Percentiles rank a stretch among this genome's conserved stretches.
phyloP scores from a whole-genome alignment of 805 yeast species.

The Zygotorulaspora chibaensis region DNA sequence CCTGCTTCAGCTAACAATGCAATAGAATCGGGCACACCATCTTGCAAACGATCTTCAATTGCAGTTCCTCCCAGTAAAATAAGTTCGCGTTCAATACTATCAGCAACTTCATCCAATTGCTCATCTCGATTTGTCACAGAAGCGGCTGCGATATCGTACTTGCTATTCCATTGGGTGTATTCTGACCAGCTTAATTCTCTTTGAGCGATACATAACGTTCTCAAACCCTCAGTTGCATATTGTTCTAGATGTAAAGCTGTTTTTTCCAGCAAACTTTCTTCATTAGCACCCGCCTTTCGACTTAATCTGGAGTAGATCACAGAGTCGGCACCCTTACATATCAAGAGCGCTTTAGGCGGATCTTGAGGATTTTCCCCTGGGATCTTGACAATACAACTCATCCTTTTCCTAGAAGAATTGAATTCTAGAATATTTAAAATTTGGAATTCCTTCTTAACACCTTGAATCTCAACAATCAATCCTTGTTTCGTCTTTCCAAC shows the following conservation, averaged over 20 bases:
- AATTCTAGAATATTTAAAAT: constrained; percentile 68
- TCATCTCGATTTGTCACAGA: constrained; percentile 63
- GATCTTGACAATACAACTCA: constrained; percentile 75
- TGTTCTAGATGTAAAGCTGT: constrained; percentile 75
- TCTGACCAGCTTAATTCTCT: constrained; percentile 59
- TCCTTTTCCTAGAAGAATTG: constrained; percentile 81
- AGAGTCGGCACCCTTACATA: constrained; percentile 85
- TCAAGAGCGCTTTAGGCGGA: constrained; percentile 56
- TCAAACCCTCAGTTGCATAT: constrained; percentile 76
- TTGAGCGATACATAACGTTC: constrained; percentile 78
- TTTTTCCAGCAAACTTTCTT: constrained; percentile 45
- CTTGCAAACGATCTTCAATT: constrained; percentile 79
- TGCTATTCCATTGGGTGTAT: constrained; percentile 58
- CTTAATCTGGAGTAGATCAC: constrained; percentile 65
- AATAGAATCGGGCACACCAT: constrained; percentile 82
- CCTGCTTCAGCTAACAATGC: constrained; percentile 68
- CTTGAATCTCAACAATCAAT: constrained; percentile 62
- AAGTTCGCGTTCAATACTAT: constrained; percentile 63
- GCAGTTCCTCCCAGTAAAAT: constrained; percentile 77
- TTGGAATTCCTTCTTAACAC: constrained; percentile 65
- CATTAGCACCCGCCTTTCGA: constrained; percentile 38
- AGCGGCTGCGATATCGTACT: constrained; percentile 62
- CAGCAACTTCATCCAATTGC: constrained; percentile 69
- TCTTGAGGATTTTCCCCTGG: constrained; percentile 46
- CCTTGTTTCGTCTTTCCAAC: constrained; percentile 65